These are phyloP conservation scores for Phycomyces nitens DNA, from an alignment of 192 early-diverging fungal species.

Conservation along the genomic window DNA sequence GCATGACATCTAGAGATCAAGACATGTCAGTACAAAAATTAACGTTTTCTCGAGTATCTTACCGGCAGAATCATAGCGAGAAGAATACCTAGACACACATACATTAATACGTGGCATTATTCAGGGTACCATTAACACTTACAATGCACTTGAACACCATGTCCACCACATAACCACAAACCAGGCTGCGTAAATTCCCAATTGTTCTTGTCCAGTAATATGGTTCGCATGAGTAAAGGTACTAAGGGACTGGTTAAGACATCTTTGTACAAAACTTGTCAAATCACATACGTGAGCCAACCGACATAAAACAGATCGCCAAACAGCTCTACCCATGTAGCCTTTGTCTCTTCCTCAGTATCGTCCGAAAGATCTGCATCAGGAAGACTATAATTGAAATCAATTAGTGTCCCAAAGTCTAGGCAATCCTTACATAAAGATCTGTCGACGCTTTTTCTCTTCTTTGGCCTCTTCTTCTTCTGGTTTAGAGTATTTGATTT, in stretches of 20 bases:
- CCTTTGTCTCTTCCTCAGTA: slow-evolving; percentile 27
- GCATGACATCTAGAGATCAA: slow-evolving; percentile 27
- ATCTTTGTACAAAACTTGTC: not conserved
- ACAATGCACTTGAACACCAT: slow-evolving; percentile 37
- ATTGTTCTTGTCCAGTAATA: slow-evolving; percentile 27
- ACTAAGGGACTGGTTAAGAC: slow-evolving; percentile 18
- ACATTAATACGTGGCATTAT: too few species aligned
- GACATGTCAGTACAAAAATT: not conserved
- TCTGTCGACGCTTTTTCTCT: slow-evolving; percentile 5
- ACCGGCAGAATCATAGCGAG: slow-evolving; percentile 32
- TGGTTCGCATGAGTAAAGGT: slow-evolving; percentile 46
- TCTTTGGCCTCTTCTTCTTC: slow-evolving; percentile 6
- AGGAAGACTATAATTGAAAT: slow-evolving; percentile 9
- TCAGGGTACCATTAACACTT: too few species aligned
- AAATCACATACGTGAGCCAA: slow-evolving; percentile 21
- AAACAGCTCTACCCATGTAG: slow-evolving; percentile 39
- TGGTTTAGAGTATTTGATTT: slow-evolving; percentile 17
- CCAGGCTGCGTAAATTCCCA: slow-evolving; percentile 36
- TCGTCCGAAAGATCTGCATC: slow-evolving; percentile 34
- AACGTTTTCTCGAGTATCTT: not conserved
- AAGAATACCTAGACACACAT: too few species aligned
- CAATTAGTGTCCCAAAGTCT: too few species aligned
- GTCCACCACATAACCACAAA: slow-evolving; percentile 41
- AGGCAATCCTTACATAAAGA: slow-evolving; percentile 33
- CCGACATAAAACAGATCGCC: slow-evolving; percentile 47